Conservation (phyloP, 2,329 filamentous ascomycete species). For the Phialophora verrucosa region DNA sequence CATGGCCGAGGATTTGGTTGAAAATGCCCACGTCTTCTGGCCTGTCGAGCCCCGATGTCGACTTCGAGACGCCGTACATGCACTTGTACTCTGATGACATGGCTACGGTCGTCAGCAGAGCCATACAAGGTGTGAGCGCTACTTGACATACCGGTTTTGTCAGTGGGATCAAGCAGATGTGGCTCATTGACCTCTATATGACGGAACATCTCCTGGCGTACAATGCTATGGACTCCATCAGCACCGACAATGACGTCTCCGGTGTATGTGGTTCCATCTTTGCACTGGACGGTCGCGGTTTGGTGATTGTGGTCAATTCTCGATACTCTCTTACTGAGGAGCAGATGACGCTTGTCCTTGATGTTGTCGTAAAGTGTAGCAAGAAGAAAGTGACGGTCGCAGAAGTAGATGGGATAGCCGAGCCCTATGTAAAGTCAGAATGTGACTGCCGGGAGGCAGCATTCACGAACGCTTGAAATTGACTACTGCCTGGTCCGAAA, state of each 20-base stretch:
- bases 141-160: conserved; percentile 14
- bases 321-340: conserved; percentile 15
- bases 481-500: not conserved
- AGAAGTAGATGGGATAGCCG: conserved; percentile 38
- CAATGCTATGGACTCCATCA: conserved; percentile 52
- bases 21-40: conserved; percentile 35
- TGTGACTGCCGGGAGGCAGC: too few species aligned
- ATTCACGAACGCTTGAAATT: conserved; percentile 3
- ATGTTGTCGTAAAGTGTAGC: conserved; percentile 39
- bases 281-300: conserved; percentile 43
- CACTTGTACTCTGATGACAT: conserved; percentile 42
- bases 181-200: conserved; percentile 31
- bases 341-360: conserved; percentile 23
- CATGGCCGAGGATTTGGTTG: conserved; percentile 33
- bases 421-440: conserved; percentile 1
- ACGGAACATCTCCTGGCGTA: conserved; percentile 45
- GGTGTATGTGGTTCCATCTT: conserved; percentile 44
- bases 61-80: conserved; percentile 43
- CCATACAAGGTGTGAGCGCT: not conserved
- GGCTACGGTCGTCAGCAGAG: conserved; percentile 22
- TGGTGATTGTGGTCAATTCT: conserved; percentile 18
- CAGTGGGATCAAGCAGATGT: conserved; percentile 9
- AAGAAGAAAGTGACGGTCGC: conserved; percentile 41
- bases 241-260: conserved; percentile 52
- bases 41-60: conserved; percentile 21